Evolutionary conservation across 1,139 yeast species (phyloP), one percentile per base, ranked within the genome.

Genomic region (Candida labiduridarum): DNA sequence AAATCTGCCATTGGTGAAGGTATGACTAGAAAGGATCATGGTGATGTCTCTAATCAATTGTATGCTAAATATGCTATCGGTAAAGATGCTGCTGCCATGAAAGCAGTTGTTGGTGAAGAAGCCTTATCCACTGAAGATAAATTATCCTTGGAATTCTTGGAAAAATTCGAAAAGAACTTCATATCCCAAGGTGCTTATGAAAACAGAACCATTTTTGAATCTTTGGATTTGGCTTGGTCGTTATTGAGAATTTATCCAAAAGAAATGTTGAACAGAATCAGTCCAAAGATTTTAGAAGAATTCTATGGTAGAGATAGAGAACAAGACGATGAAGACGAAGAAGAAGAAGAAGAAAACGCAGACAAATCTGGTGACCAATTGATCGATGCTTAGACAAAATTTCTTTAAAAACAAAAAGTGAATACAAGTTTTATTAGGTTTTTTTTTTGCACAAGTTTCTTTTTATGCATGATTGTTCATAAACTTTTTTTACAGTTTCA

Each of bases 21-120:
- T 67, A 92, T 92, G 97, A 94, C 99, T 52, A 87, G 99, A 79
- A 92, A 92, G 76, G 99, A 94, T 71, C 99, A 94, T 68, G 97
- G 98, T 74, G 99, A 94, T 78, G 99, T 94, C 53, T 94, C 98
- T 35, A 95, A 95, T 78, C 99, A 94, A 79, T 82, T 94, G 67
- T 94, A 94, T 69, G 99, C 99, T 64, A 94, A 94, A 73, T 94
- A 94, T 69, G 99, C 99, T 59, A 95, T 94, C 77, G 99, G 99
- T 80, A 89, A 92, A 76, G 99, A 94, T 75, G 99, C 99, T 31
- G 99, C 99, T 47, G 97, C 99, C 62, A 94, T 94, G 99, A 94
- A 94, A 78, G 97, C 99, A n/a, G 99, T 94, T 59, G 99, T 94
- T 62, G 99, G 99, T 83, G 99, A 94, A 74, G 99, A 94, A 74